Conservation (phyloP, 2,329 filamentous ascomycete species). For the Aspergillus glaucus region DNA sequence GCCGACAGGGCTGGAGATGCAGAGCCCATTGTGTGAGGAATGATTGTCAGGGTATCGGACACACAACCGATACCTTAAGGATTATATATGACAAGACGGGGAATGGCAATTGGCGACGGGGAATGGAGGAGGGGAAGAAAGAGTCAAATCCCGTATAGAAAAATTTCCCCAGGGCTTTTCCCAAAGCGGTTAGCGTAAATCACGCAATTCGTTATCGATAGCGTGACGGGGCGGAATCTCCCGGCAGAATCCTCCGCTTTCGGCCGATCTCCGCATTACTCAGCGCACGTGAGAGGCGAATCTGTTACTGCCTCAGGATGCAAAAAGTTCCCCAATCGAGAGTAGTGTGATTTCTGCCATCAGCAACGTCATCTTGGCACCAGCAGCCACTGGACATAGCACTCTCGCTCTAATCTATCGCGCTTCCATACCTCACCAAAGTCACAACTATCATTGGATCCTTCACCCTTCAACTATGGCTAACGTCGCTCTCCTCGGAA, state of each 20-base stretch:
- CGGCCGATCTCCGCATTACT: constrained; percentile 14
- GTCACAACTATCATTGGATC: too few relatives aligned
- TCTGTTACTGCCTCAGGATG: constrained; percentile 3
- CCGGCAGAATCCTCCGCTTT: constrained; percentile 16
- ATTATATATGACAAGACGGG: constrained; percentile 17
- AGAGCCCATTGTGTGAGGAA: constrained; percentile 23
- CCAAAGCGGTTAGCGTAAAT: constrained; percentile 28
- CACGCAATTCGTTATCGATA: constrained; percentile 32
- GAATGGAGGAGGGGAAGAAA: constrained; percentile 4
- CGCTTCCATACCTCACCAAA: too few relatives aligned
- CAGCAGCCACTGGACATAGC: too few relatives aligned
- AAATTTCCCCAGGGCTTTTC: constrained; percentile 19
- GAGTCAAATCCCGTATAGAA: constrained; percentile 18
- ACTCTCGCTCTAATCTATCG: too few relatives aligned
- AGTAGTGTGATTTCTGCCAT: constrained; percentile 1
- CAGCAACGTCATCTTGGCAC: not conserved
- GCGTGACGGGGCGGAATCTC: constrained; percentile 8
- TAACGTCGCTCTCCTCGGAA: constrained; percentile 40
- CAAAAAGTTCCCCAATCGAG: not conserved
- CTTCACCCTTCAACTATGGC: constrained; percentile 28
- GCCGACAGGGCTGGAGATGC: constrained; percentile 43
- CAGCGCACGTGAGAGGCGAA: constrained; percentile 1
- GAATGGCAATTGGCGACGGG: constrained; percentile 6
- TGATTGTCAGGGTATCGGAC: constrained; percentile 21
- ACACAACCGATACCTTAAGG: constrained; percentile 17